A percentile compares a stretch with the other conserved stretches of the same genome.
Conservation (phyloP, 306 rosid genomes). For the Lathyrus sativus region DNA sequence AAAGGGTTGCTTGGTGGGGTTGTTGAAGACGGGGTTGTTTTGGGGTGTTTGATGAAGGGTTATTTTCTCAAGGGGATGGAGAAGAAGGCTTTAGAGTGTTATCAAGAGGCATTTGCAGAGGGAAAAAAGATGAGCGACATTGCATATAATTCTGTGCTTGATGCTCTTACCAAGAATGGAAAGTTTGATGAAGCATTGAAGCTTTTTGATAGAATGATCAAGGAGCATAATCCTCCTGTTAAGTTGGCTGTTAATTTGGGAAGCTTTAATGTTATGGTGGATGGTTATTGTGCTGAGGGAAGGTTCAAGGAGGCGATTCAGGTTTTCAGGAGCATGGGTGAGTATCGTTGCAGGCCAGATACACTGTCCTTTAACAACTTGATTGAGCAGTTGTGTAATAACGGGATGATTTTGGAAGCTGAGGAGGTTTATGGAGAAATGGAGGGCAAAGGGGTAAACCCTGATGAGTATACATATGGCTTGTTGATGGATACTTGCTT, state of each 20-base stretch:
- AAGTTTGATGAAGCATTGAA: constrained; percentile 72
- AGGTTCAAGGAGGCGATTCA: constrained; percentile 74
- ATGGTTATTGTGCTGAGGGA: constrained; percentile 73
- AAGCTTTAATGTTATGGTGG: constrained; percentile 86
- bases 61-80: constrained; percentile 86
- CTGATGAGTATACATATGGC: constrained; percentile 81
- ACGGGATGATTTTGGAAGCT: constrained; percentile 65
- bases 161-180: constrained; percentile 77
- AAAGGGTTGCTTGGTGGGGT: constrained; percentile 62
- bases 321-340: constrained; percentile 82
- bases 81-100: constrained; percentile 81
- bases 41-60: constrained; percentile 86
- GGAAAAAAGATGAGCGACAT: constrained; percentile 66
- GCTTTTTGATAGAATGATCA: constrained; percentile 71
- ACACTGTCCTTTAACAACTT: constrained; percentile 79
- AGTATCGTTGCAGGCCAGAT: constrained; percentile 76
- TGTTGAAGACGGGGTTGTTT: constrained; percentile 76
- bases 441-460: constrained; percentile 74
- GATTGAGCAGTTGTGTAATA: constrained; percentile 81
- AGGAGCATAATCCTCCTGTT: constrained; percentile 66
- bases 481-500: constrained; percentile 93
- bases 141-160: constrained; percentile 79
- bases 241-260: constrained; percentile 74
- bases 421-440: constrained; percentile 81
- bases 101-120: constrained; percentile 60